Base-by-base conservation (phyloP, 2,329 filamentous ascomycete species). In the Saccharata proteae region DNA sequence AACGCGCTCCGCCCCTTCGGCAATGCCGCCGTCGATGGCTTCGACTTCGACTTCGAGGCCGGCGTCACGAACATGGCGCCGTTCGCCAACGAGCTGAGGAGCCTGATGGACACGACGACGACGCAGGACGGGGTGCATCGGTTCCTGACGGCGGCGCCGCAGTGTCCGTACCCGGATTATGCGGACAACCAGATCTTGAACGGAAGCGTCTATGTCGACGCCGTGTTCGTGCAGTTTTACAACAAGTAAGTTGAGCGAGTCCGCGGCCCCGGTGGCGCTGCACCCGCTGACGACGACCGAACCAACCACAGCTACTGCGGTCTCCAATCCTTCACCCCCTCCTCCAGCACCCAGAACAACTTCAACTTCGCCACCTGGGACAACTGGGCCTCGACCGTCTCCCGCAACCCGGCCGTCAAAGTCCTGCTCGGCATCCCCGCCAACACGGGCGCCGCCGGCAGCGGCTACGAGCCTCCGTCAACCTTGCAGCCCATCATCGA, bases 1-100 rank as follows among this genome's bases (percentile, higher is more conserved):
- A 21, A 7, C 7, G 58, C 58, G 6, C 62, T 70, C 34, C 71
- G 80, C 6, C 80, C 80, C 2, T 84, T 84, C 48, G 75, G 75
- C 32, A 54, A 57, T 9, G 70, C 74, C 7, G 61, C 71, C 4
- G 57, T 85, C 24, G 77, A 85, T 49, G 80, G 80, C 4, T 83
- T 85, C 50, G 80, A 85, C 54, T 73, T 84, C 40, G 80, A 85
- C 50, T 75, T 84, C 39, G 79, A 84, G 55, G 61, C 69, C 4
- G 52, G 54, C 3, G 66, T 69, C 10, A 52, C 53, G 28, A 75
- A 80, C 55, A 72, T 78, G 56, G 62, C 60, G 0, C 55, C 69
- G 1, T 80, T 83, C 42, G 75, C 67, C 2, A 58, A 62, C 21
- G 58, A 65, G 32, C 64, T 82, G 7, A 69, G 74, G 17, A 43